These are phyloP conservation scores for Globisporangium nodosum DNA, from an alignment of 352 stramenopile genomes.

Conservation along the genomic window DNA sequence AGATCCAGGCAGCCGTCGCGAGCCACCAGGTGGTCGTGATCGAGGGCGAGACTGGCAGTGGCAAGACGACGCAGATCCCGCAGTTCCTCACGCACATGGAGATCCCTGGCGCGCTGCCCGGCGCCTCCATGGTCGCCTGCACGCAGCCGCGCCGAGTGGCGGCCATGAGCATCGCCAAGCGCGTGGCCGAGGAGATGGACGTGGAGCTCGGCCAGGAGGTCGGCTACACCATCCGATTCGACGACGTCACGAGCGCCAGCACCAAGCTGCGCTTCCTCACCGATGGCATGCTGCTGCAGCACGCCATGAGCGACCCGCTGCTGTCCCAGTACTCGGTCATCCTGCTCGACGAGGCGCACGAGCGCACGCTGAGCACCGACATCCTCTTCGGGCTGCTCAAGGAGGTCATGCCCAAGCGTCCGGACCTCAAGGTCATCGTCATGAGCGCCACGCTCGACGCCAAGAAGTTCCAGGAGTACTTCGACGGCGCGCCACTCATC, in stretches of 20 bases:
- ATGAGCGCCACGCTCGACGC: slow-evolving; percentile 99
- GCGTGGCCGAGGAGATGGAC: slow-evolving; percentile 99
- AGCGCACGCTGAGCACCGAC: slow-evolving; percentile 96
- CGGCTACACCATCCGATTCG: slow-evolving; percentile 99
- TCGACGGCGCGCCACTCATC: slow-evolving; percentile 91
- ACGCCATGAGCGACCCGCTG: slow-evolving; percentile 96
- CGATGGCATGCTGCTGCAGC: slow-evolving; percentile 95
- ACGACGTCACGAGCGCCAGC: slow-evolving; percentile 89
- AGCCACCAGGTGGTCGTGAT: slow-evolving; percentile 96
- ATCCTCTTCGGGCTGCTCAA: slow-evolving; percentile 98
- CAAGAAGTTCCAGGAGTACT: slow-evolving; percentile 95
- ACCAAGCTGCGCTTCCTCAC: slow-evolving; percentile 86
- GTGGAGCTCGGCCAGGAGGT: slow-evolving; percentile 96
- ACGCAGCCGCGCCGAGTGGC: slow-evolving; percentile 98
- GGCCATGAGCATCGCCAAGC: slow-evolving; percentile 96
- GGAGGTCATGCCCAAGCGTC: slow-evolving; percentile 92
- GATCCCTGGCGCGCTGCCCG: slow-evolving; percentile 55
- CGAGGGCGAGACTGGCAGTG: slow-evolving; percentile 89
- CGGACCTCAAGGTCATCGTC: slow-evolving; percentile 97
- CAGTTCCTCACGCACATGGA: slow-evolving; percentile 81
- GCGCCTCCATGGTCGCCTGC: slow-evolving; percentile 87
- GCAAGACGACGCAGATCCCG: slow-evolving; percentile 90
- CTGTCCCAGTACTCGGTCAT: slow-evolving; percentile 96
- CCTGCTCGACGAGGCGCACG: slow-evolving; percentile 97
- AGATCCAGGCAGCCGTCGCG: slow-evolving; percentile 95